These are phyloP conservation scores for Ganoderma meredithae DNA, from an alignment of 1,284 basidiomycete species.

Conservation along the genomic window DNA sequence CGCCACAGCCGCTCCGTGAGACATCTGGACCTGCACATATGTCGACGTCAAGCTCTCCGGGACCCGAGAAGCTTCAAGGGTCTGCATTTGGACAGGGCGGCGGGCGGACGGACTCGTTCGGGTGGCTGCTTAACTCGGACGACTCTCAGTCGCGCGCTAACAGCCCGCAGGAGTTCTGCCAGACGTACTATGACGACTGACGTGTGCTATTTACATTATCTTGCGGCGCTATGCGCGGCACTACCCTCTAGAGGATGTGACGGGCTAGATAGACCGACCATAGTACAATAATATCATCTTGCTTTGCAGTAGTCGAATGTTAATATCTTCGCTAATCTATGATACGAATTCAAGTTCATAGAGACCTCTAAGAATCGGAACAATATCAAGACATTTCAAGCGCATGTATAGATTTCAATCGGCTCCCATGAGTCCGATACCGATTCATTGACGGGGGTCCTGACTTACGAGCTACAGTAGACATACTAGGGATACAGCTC, in stretches of 20 bases:
- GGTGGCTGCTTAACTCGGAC: slow-evolving; percentile 12
- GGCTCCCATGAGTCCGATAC: slow-evolving; percentile 1
- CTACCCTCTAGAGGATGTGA: neutral
- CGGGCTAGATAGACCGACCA: neutral
- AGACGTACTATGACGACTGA: slow-evolving; percentile 5
- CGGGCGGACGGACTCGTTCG: slow-evolving; percentile 6
- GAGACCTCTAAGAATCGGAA: neutral
- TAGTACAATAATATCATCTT: neutral
- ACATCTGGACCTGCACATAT: neutral
- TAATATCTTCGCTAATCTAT: slow-evolving; percentile 6
- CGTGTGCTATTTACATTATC: slow-evolving; percentile 4
- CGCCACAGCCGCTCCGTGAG: too few species aligned
- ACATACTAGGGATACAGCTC: slow-evolving; percentile 21
- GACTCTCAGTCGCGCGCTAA: neutral
- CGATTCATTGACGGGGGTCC: slow-evolving; percentile 17
- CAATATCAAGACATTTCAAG: neutral
- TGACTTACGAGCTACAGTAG: slow-evolving; percentile 22
- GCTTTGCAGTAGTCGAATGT: neutral
- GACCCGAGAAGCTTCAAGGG: neutral
- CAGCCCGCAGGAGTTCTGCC: neutral
- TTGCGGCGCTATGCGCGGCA: neutral
- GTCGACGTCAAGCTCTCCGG: neutral
- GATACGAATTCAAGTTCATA: slow-evolving; percentile 1
- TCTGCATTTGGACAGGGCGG: neutral
- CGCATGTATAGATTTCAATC: neutral